These are phyloP conservation scores for Reticulascus tulasneorum DNA, from an alignment of 2,329 filamentous ascomycete genomes.

Conservation along the genomic window DNA sequence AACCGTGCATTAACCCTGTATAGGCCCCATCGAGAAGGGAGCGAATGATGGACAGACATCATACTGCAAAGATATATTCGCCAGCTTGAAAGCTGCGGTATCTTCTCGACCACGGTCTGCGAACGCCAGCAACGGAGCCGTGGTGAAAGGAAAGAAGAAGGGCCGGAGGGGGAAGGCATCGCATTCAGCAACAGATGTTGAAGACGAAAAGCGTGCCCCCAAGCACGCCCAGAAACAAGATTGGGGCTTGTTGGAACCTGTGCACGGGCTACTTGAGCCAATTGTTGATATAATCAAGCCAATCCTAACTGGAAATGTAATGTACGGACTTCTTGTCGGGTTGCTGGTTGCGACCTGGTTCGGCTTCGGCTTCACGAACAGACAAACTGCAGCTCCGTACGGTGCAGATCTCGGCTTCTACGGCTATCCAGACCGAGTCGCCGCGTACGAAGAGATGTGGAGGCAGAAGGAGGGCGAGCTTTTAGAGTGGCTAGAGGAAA, in stretches of 20 bases:
- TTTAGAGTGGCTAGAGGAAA: constrained; percentile 91
- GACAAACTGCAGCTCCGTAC: constrained; percentile 4
- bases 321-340: constrained; percentile 70
- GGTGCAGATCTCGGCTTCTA: constrained; percentile 36
- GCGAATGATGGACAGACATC: constrained; percentile 83
- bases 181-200: constrained; percentile 39
- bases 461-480: constrained; percentile 79
- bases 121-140: constrained; percentile 39
- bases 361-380: constrained; percentile 50
- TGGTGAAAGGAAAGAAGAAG: constrained; percentile 59
- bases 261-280: constrained; percentile 67
- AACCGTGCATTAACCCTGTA: constrained; percentile 23
- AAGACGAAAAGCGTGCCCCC: constrained; percentile 32
- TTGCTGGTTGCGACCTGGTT: constrained; percentile 74
- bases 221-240: constrained; percentile 42
- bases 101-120: constrained; percentile 56
- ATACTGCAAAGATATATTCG: constrained; percentile 78
- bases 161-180: constrained; percentile 47
- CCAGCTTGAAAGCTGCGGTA: constrained; percentile 69
- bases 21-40: constrained; percentile 93
- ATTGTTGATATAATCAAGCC: constrained; percentile 65
- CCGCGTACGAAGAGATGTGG: constrained; percentile 94
- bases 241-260: constrained; percentile 81
- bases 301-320: constrained; percentile 70
- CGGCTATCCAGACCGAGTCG: constrained; percentile 60